Conservation (phyloP, 345 rosid genomes). For the Citrus reticulata region DNA sequence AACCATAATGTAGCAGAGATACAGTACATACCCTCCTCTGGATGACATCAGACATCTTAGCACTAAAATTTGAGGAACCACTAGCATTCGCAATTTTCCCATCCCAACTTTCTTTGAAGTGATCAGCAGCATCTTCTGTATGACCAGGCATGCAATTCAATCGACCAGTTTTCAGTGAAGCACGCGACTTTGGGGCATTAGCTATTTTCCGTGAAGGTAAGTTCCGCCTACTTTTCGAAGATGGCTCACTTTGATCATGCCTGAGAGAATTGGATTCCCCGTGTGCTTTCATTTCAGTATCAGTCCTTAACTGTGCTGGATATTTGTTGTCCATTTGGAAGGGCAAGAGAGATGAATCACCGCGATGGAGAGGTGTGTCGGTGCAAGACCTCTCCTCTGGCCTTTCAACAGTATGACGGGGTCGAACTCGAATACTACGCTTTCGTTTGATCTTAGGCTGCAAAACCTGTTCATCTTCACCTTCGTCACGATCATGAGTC, state of each 20-base stretch:
- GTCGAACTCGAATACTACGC: conserved; percentile 91
- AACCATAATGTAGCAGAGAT: conserved; percentile 1
- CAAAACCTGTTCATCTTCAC: conserved; percentile 95
- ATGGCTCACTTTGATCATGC: conserved; percentile 68
- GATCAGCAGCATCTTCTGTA: conserved; percentile 55
- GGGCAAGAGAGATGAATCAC: conserved; percentile 46
- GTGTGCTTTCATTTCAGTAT: conserved; percentile 34
- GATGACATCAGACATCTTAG: conserved; percentile 69
- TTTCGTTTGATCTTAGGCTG: conserved; percentile 96
- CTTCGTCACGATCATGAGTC: conserved; percentile 92
- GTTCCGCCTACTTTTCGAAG: conserved; percentile 57
- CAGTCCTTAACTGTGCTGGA: conserved; percentile 58
- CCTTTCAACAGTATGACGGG: conserved; percentile 75
- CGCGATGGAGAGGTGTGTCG: conserved; percentile 53
- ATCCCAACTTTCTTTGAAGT: conserved; percentile 64
- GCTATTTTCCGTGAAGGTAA: conserved; percentile 62
- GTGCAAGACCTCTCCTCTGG: conserved; percentile 49
- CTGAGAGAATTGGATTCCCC: conserved; percentile 44
- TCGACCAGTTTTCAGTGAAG: conserved; percentile 71
- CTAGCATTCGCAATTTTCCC: conserved; percentile 41
- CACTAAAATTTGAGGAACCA: conserved; percentile 49
- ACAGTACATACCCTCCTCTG: conserved; percentile 72
- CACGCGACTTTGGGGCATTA: conserved; percentile 59
- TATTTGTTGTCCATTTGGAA: conserved; percentile 58
- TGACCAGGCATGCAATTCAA: conserved; percentile 45